A percentile compares a stretch with the other conserved stretches of the same genome.
These are phyloP conservation scores for Nemania serpens DNA, from an alignment of 2,329 filamentous ascomycete species.

Conservation along the genomic window DNA sequence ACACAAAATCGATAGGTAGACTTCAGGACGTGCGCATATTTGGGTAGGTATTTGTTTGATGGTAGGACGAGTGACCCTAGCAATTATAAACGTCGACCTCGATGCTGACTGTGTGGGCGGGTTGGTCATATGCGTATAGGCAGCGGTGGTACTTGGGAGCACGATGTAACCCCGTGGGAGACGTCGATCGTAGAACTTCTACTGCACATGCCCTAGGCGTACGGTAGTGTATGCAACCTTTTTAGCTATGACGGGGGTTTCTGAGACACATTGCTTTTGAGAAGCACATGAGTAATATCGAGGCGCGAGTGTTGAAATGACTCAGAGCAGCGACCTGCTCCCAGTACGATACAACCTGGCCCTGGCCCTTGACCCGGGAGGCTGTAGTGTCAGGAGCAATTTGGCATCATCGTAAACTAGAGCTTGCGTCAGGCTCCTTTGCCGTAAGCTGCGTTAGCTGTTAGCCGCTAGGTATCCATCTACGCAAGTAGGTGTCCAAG, in stretches of 20 bases:
- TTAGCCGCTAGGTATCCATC: not conserved
- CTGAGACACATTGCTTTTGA: slow-evolving; percentile 9
- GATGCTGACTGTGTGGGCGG: slow-evolving; percentile 6
- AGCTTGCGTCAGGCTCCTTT: slow-evolving; percentile 2
- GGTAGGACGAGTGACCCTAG: slow-evolving; percentile 18
- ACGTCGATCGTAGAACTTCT: slow-evolving; percentile 22
- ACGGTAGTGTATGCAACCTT: slow-evolving; percentile 5
- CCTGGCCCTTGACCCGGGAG: not conserved
- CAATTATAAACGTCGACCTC: slow-evolving; percentile 10
- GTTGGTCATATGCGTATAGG: slow-evolving; percentile 28
- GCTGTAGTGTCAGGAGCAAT: not conserved
- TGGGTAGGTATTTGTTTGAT: slow-evolving; percentile 6
- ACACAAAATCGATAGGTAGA: slow-evolving; percentile 8
- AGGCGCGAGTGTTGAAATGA: slow-evolving; percentile 8
- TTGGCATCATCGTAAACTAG: not conserved
- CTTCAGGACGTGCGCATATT: slow-evolving; percentile 22
- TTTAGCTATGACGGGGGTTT: not conserved
- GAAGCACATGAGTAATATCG: not conserved
- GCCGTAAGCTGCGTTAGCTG: not conserved
- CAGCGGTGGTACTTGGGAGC: slow-evolving; percentile 24
- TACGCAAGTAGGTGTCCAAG: no score
- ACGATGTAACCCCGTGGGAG: slow-evolving; percentile 29
- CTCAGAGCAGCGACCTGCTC: not conserved
- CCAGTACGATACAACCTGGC: slow-evolving; percentile 10
- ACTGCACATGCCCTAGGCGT: slow-evolving; percentile 2